Conservation (phyloP, 305 asterid genomes). For the Plantago lanceolata region DNA sequence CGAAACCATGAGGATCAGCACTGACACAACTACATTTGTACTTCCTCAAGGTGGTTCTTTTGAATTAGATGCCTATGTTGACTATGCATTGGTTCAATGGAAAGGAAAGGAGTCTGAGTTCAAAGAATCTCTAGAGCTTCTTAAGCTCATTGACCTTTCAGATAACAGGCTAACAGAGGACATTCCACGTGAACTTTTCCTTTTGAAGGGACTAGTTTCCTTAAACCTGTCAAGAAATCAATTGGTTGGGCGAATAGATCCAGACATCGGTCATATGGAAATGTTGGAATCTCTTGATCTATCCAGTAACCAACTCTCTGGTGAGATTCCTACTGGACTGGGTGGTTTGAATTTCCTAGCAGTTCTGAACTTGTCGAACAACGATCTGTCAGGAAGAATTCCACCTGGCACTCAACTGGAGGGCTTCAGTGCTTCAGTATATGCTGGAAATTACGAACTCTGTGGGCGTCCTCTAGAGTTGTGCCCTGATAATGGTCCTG, state of each 20-base stretch:
- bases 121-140: constrained; percentile 3
- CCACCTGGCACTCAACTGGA: constrained; percentile 19
- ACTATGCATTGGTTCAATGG: constrained; percentile 35
- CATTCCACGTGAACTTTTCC: constrained; percentile 22
- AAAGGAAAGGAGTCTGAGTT: constrained; percentile 26
- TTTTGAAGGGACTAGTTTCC: constrained; percentile 20
- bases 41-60: too few relatives aligned
- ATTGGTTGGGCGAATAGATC: constrained; percentile 16
- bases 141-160: constrained; percentile 35
- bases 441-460: constrained; percentile 23
- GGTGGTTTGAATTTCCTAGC: neutral
- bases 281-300: constrained; percentile 22
- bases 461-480: constrained; percentile 20
- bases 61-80: too few relatives aligned
- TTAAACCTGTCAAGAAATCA: constrained; percentile 31
- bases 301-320: constrained; percentile 22
- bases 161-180: constrained; percentile 30
- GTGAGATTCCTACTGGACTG: constrained; percentile 20
- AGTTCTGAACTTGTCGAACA: constrained; percentile 22
- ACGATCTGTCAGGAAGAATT: constrained; percentile 18
- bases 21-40: too few relatives aligned
- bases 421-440: constrained; percentile 19
- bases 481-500: constrained; percentile 14
- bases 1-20: too few relatives aligned
- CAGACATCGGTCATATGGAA: constrained; percentile 16